Evolutionary conservation across 495 filamentous ascomycete genomes (phyloP).

Genomic region (Penicillium herquei): DNA sequence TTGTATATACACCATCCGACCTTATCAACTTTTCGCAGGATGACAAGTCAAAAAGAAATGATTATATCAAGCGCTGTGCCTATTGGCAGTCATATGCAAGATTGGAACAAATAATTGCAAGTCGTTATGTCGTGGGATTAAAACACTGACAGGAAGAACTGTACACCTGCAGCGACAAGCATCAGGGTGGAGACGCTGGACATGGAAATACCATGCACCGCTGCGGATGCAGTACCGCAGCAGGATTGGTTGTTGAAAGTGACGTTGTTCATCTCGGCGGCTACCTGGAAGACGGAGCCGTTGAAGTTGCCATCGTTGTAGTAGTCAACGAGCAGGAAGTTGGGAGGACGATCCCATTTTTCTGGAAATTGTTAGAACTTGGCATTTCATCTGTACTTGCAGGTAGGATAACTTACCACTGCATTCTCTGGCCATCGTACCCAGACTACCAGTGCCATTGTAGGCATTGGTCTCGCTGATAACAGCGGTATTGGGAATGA

Average conservation of each 20-base stretch:
- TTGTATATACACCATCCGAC: background rate
- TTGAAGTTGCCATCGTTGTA: conserved; percentile 69
- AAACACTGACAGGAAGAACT: conserved; percentile 25
- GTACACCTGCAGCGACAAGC: conserved; percentile 24
- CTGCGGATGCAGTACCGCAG: conserved; percentile 56
- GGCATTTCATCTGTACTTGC: too few species aligned
- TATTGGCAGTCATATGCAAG: background rate
- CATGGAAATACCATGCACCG: conserved; percentile 21
- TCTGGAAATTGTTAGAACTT: conserved; percentile 18
- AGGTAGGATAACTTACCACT: conserved; percentile 43
- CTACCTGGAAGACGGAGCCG: conserved; percentile 91
- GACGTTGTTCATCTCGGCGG: conserved; percentile 81
- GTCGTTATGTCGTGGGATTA: conserved; percentile 14
- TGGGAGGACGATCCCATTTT: conserved; percentile 71
- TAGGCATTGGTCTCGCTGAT: conserved; percentile 69
- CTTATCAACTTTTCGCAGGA: background rate
- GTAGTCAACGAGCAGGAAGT: conserved; percentile 87
- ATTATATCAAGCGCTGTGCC: too few species aligned
- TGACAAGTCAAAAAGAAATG: too few species aligned
- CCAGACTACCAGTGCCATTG: conserved; percentile 66
- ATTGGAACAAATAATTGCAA: background rate
- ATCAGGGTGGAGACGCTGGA: conserved; percentile 22
- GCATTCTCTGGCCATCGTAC: conserved; percentile 66
- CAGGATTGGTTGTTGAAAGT: conserved; percentile 67
- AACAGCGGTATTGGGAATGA: conserved; percentile 72